Percentiles rank a stretch among this genome's conserved stretches.
Evolutionary conservation across 2,329 filamentous ascomycete genomes (phyloP).

Genomic region (Nannizzia gypsea): DNA sequence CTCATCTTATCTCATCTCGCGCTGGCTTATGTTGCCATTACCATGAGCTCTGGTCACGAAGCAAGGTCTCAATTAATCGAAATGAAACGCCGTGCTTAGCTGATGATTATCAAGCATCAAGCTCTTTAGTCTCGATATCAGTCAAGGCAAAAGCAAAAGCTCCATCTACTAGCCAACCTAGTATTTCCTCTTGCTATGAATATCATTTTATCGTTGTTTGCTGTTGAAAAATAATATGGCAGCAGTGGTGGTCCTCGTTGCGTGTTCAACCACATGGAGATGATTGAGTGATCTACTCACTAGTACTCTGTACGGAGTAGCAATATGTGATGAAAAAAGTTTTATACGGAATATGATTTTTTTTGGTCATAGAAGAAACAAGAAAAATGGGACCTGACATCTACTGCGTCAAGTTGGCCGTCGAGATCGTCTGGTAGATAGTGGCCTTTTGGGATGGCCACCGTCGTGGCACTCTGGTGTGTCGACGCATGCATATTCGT

Average conservation of each 20-base stretch:
- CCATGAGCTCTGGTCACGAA: neutral
- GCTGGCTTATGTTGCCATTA: neutral
- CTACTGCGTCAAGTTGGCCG: neutral
- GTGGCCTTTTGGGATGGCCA: neutral
- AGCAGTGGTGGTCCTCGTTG: too few species aligned
- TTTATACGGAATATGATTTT: neutral
- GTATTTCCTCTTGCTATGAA: neutral
- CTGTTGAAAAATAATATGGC: too few species aligned
- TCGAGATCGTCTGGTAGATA: neutral
- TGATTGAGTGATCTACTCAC: neutral
- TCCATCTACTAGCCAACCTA: neutral
- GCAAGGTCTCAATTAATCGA: neutral
- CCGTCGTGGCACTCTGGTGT: neutral
- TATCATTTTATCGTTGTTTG: too few species aligned
- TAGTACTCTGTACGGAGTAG: neutral
- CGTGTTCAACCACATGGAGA: neutral
- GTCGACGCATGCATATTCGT: neutral
- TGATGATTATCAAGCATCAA: conserved; percentile 3
- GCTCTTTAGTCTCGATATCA: neutral
- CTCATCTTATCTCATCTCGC: too few species aligned
- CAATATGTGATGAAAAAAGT: neutral
- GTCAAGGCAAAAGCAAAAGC: neutral
- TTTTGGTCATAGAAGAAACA: too few species aligned
- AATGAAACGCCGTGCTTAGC: neutral
- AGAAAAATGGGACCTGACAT: too few species aligned